Evolutionary conservation across 1,284 basidiomycete species (phyloP).

Genomic region (Sanghuangporus baumii): DNA sequence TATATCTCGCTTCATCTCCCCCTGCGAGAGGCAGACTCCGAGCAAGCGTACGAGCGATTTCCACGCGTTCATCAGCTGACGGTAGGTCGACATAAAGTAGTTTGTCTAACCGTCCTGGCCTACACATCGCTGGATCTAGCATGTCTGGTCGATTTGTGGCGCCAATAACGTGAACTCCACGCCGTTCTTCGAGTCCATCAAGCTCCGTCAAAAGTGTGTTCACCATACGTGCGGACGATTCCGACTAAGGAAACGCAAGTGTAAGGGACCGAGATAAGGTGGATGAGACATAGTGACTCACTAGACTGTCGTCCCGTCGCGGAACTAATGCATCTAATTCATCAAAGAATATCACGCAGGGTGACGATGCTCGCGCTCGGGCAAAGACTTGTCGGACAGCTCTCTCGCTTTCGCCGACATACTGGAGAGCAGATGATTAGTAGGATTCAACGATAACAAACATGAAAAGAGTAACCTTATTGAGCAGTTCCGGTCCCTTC

Average conservation of each 20-base stretch:
- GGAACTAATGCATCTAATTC: constrained; percentile 97
- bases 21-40: constrained; percentile 64
- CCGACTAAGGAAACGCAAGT: constrained; percentile 54
- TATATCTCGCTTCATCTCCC: constrained; percentile 28
- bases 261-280: constrained; percentile 3
- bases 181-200: constrained; percentile 88
- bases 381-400: constrained; percentile 94
- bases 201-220: constrained; percentile 96
- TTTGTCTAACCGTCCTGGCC: constrained; percentile 94
- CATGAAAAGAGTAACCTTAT: constrained; percentile 61
- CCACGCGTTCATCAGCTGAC: constrained; percentile 67
- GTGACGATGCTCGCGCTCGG: constrained; percentile 80
- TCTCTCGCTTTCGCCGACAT: constrained; percentile 95
- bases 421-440: constrained; percentile 45
- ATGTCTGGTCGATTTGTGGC: constrained; percentile 99
- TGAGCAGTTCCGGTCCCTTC: constrained; percentile 93
- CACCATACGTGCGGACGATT: constrained; percentile 94
- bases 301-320: constrained; percentile 85
- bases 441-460: neutral
- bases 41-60: constrained; percentile 77
- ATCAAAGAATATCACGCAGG: constrained; percentile 93
- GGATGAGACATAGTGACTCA: constrained; percentile 32
- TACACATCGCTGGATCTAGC: constrained; percentile 98
- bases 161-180: constrained; percentile 92
- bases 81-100: constrained; percentile 95